Percentiles rank a stretch among this genome's conserved stretches.
Conservation (phyloP, 768 basidiomycete genomes). For the Candolleomyces efflorescens region DNA sequence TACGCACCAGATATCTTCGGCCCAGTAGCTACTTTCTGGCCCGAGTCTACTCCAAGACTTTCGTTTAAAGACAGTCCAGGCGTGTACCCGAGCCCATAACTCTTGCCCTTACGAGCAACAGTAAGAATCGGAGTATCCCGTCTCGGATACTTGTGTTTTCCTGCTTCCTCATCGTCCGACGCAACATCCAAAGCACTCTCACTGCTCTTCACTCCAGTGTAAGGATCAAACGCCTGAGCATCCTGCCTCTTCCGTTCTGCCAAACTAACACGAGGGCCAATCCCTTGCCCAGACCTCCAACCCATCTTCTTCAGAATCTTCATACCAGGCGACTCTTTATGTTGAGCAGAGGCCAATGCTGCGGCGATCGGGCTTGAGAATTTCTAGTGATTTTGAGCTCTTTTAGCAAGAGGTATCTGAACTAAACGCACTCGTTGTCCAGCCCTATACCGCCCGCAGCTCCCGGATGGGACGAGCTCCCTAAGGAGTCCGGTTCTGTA, state of each 20-base stretch:
- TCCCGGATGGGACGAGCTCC: constrained; percentile 13
- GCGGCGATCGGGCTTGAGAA: constrained; percentile 9
- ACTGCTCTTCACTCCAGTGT: constrained; percentile 23
- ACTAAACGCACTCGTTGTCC: constrained; percentile 51
- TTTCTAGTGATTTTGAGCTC: constrained; percentile 10
- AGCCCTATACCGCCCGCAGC: constrained; percentile 21
- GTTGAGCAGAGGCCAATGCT: constrained; percentile 59
- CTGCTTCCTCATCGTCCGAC: constrained; percentile 75
- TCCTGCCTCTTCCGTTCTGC: constrained; percentile 73
- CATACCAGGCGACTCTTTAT: constrained; percentile 78
- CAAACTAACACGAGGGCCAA: constrained; percentile 84
- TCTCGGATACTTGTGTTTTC: constrained; percentile 83
- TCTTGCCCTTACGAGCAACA: constrained; percentile 68
- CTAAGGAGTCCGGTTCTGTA: constrained; percentile 63
- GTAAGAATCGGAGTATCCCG: constrained; percentile 66
- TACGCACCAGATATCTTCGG: constrained; percentile 54
- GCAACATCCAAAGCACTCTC: constrained; percentile 33
- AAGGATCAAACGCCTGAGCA: constrained; percentile 37
- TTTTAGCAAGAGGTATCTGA: not conserved
- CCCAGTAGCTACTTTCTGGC: constrained; percentile 29
- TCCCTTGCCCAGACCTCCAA: constrained; percentile 89
- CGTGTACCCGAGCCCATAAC: constrained; percentile 79
- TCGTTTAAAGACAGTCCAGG: constrained; percentile 61
- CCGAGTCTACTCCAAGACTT: constrained; percentile 38
- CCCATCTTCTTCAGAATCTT: constrained; percentile 93